Percentiles rank a stretch among this genome's conserved stretches.
Conservation (phyloP, 1,284 basidiomycete genomes). For the Agaricales sp. region DNA sequence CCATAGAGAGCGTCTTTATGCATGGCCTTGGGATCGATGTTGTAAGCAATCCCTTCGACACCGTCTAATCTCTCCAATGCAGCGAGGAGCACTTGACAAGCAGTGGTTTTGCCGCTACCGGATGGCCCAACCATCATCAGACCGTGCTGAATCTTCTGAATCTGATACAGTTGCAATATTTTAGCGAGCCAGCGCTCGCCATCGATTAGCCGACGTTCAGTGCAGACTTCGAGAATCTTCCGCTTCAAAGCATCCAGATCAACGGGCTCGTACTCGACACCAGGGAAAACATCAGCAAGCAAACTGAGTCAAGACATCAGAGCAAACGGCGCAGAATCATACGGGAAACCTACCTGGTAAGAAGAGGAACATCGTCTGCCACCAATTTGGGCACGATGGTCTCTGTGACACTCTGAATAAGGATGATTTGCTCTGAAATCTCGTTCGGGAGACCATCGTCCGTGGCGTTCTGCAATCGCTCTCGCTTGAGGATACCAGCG, state of each 20-base stretch:
- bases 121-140: conserved; percentile 99
- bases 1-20: conserved; percentile 98
- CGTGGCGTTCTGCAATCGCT: conserved; percentile 55
- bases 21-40: conserved; percentile 99
- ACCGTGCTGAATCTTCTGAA: conserved; percentile 99
- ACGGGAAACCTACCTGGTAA: conserved; percentile 58
- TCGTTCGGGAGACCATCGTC: conserved; percentile 53
- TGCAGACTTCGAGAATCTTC: conserved; percentile 83
- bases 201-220: conserved; percentile 75
- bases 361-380: conserved; percentile 90
- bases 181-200: conserved; percentile 92
- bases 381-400: conserved; percentile 98
- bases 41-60: conserved; percentile 87
- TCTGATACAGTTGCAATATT: conserved; percentile 96
- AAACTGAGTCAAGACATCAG: conserved; percentile 40
- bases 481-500: conserved; percentile 95
- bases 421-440: conserved; percentile 86
- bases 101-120: conserved; percentile 94
- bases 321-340: not conserved
- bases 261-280: conserved; percentile 84
- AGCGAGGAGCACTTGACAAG: conserved; percentile 89
- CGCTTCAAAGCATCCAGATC: conserved; percentile 79
- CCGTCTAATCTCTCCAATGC: conserved; percentile 92
- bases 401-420: conserved; percentile 99
- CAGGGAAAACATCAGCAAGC: conserved; percentile 96